These are phyloP conservation scores for Auricularia sp. DNA, from an alignment of 768 basidiomycete species.

Conservation along the genomic window DNA sequence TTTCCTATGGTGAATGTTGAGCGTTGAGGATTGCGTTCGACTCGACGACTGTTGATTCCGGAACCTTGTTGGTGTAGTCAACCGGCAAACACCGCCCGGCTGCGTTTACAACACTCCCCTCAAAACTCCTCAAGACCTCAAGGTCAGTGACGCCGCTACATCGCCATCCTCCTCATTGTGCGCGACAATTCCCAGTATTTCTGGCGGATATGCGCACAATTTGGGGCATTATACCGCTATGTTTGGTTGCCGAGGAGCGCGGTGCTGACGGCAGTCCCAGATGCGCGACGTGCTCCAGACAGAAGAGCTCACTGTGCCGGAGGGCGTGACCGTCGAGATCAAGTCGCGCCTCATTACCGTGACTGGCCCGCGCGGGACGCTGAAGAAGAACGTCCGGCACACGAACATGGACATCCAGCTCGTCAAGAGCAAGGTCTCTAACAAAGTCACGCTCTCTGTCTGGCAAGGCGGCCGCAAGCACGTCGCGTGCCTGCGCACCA, in stretches of 20 bases:
- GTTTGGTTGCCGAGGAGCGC: background rate
- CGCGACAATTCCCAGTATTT: too few relatives aligned
- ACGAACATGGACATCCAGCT: constrained; percentile 89
- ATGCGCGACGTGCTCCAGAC: constrained; percentile 91
- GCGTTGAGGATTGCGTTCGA: too few relatives aligned
- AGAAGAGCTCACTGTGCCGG: constrained; percentile 85
- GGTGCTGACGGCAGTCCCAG: constrained; percentile 24
- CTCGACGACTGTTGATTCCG: too few relatives aligned
- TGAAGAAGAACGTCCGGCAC: constrained; percentile 88
- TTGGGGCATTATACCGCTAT: background rate
- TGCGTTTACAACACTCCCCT: background rate
- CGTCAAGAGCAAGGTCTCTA: constrained; percentile 61
- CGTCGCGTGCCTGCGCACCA: constrained; percentile 94
- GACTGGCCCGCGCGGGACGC: constrained; percentile 82
- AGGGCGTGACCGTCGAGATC: constrained; percentile 73
- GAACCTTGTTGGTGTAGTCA: too few relatives aligned
- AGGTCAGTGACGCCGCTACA: background rate
- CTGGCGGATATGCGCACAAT: too few relatives aligned
- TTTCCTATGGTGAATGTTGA: too few relatives aligned
- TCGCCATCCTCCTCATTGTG: background rate
- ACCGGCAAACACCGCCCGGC: background rate
- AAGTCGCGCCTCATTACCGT: constrained; percentile 90
- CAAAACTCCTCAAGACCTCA: background rate
- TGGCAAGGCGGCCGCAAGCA: constrained; percentile 99
- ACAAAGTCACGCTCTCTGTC: constrained; percentile 78